Evolutionary conservation across 1,139 yeast species (phyloP).

Genomic region (Trichomonascaceae sp.): DNA sequence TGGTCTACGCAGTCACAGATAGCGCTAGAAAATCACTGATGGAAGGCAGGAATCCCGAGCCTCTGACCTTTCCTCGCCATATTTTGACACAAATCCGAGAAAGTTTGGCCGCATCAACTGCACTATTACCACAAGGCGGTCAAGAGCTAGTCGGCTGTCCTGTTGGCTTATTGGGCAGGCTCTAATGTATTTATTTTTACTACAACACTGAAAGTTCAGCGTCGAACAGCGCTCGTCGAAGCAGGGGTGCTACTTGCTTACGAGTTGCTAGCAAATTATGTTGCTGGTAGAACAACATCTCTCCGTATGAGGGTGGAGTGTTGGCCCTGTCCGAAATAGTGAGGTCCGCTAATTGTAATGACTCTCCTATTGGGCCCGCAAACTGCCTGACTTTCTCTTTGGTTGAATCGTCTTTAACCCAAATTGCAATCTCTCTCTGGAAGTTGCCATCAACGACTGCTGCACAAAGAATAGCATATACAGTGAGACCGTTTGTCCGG

Average conservation of each 20-base stretch:
- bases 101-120: constrained; percentile 21
- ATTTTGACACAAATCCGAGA: too few species aligned
- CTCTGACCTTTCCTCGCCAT: too few species aligned
- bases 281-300: constrained; percentile 34
- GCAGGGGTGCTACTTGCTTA: constrained; percentile 69
- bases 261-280: constrained; percentile 50
- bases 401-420: constrained; percentile 15
- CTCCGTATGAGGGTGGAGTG: too few species aligned
- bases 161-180: constrained; percentile 18
- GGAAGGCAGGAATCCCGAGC: too few species aligned
- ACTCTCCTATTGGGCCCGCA: neutral
- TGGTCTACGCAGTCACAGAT: too few species aligned
- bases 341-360: neutral
- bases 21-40: too few species aligned
- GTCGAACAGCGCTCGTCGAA: constrained; percentile 17
- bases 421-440: constrained; percentile 42
- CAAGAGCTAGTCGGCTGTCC: constrained; percentile 24
- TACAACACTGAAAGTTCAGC: constrained; percentile 8
- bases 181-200: too few species aligned
- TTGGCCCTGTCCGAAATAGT: too few species aligned
- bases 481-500: constrained; percentile 34
- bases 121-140: constrained; percentile 25
- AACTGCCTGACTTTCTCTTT: neutral
- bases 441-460: constrained; percentile 34
- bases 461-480: constrained; percentile 51